phyloP scores from a whole-genome alignment of 108 stramenopile species.

The Craspedostauros australis region DNA sequence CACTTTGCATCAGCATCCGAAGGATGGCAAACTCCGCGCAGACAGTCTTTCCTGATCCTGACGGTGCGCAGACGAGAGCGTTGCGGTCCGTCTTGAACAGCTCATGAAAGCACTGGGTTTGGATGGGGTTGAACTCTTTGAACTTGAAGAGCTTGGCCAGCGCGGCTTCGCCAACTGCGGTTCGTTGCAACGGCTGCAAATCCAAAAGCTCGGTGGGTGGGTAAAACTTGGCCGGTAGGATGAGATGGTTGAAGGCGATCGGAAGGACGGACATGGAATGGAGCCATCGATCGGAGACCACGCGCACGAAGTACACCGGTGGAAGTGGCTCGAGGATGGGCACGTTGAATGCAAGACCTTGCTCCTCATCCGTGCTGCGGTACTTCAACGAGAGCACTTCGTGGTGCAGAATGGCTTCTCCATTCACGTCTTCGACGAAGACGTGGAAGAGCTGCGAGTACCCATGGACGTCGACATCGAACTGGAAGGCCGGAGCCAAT shows the following conservation, averaged over 20 bases:
- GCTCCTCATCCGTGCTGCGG: constrained; percentile 78
- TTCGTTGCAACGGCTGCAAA: constrained; percentile 88
- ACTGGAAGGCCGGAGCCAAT: constrained; percentile 89
- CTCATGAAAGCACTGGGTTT: constrained; percentile 96
- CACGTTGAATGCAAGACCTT: constrained; percentile 86
- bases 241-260: constrained; percentile 92
- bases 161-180: constrained; percentile 73
- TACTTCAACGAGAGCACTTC: constrained; percentile 85
- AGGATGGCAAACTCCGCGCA: constrained; percentile 96
- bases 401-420: constrained; percentile 92
- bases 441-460: constrained; percentile 89
- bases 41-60: constrained; percentile 87
- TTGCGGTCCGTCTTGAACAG: constrained; percentile 90
- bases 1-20: constrained; percentile 75
- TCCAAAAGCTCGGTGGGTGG: constrained; percentile 96
- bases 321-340: constrained; percentile 94
- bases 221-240: constrained; percentile 93
- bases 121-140: constrained; percentile 93
- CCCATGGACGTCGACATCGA: constrained; percentile 89
- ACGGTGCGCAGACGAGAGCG: constrained; percentile 92
- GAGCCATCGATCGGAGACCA: constrained; percentile 96
- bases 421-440: constrained; percentile 96
- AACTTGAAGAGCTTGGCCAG: constrained; percentile 63
- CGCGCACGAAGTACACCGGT: constrained; percentile 94
- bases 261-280: constrained; percentile 89